These are phyloP conservation scores for Closterium sp. DNA, from an alignment of 139 green algal species.

Conservation along the genomic window DNA sequence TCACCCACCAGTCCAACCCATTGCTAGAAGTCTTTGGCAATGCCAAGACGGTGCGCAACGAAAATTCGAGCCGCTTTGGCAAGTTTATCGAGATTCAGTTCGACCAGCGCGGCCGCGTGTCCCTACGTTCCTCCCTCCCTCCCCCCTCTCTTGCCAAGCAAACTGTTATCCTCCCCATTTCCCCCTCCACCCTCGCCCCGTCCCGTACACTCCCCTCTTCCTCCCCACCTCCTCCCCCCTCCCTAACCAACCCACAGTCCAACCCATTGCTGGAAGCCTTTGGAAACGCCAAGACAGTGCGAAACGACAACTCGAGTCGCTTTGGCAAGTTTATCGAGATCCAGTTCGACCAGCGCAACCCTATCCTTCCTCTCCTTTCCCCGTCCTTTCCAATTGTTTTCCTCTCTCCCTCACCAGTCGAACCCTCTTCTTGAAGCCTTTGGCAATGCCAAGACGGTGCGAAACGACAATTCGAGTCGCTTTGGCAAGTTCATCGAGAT, in stretches of 20 bases:
- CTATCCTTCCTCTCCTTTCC: not conserved
- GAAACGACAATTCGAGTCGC: conserved; percentile 61
- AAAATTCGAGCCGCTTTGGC: conserved; percentile 79
- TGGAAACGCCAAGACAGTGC: conserved; percentile 56
- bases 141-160: too few species aligned
- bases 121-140: too few species aligned
- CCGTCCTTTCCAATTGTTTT: not conserved
- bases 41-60: conserved; percentile 56
- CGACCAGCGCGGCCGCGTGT: conserved; percentile 53
- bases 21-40: conserved; percentile 55
- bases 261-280: conserved; percentile 55
- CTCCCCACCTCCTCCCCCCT: too few species aligned
- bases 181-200: too few species aligned
- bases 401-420: conserved; percentile 10
- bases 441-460: conserved; percentile 57
- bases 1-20: conserved; percentile 32
- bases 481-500: conserved; percentile 99
- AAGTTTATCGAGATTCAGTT: conserved; percentile 99
- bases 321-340: conserved; percentile 99
- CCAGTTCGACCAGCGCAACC: conserved; percentile 74
- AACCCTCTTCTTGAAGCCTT: conserved; percentile 55
- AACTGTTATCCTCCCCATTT: too few species aligned
- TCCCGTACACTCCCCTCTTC: too few species aligned
- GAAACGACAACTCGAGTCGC: conserved; percentile 62
- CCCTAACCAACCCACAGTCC: not conserved